Base-by-base conservation (phyloP, 2,329 filamentous ascomycete species). In the Diplodia mutila region DNA sequence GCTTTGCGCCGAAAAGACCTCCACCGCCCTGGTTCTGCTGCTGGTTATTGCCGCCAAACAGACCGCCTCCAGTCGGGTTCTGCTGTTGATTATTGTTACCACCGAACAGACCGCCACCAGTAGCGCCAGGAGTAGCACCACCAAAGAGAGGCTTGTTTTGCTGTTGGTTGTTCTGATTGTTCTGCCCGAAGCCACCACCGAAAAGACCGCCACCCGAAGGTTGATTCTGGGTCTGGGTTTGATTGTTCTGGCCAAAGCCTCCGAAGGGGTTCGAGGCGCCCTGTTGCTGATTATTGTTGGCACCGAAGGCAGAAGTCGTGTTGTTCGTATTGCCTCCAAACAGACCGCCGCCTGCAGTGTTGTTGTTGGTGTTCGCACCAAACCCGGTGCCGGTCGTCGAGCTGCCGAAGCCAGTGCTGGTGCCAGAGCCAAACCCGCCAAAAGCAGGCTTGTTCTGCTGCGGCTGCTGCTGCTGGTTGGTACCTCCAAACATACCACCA, bases 51-150 rank as follows among this genome's bases (percentile, higher is more conserved):
- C 76, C 74, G 51, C 73, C 75, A 12, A 83, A 83, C 7, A 83
- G 75, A 53, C 78, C 75, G 48, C 76, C 74, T 55, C 75, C 73
- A n/a, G 66, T 21, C 21, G 51, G 54, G 21, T 57, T 18, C 37
- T 70, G 66, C 69, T 78, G 76, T 69, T 77, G 74, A 32, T 73
- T 70, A 37, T 71, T 74, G 65, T 83, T 72, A 49, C 76, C 74
- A 59, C 85, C 83, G 70, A 89, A 88, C 6, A 89, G 72, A 51
- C 81, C 77, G 32, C 78, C 75, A 29, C 81, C 79, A 14, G 80
- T 74, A 21, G 68, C 51, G 3, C 65, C 52, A 34, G 69, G 55
- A 21, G 64, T 63, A 14, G 64, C 67, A 32, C 74, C 74, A 16
- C 85, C 83, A 70, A 89, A 79, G 3, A 79, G 71, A 16, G 75